A percentile compares a stretch with the other conserved stretches of the same genome.
Evolutionary conservation across 208 protist genomes (phyloP).

Genomic region (Entamoeba moshkovskii): DNA sequence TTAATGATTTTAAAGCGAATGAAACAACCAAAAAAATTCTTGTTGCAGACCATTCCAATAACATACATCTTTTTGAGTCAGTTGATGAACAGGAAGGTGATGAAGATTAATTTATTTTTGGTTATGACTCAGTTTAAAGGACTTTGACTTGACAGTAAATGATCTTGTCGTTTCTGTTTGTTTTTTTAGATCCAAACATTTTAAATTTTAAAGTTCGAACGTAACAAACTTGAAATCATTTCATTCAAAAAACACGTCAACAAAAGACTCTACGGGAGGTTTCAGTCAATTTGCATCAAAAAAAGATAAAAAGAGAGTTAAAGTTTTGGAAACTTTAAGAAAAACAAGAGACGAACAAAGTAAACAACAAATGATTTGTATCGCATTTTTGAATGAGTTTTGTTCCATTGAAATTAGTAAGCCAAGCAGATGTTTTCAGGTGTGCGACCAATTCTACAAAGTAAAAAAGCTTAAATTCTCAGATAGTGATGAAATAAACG

Average conservation of each 20-base stretch:
- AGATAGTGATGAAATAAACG: background rate
- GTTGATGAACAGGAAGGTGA: background rate
- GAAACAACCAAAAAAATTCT: background rate
- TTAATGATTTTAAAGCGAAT: background rate
- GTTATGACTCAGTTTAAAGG: no score
- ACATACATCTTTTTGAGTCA: background rate
- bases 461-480: background rate
- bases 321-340: background rate
- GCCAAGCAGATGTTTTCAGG: background rate
- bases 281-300: no score
- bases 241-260: no score
- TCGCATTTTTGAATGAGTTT: background rate
- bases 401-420: background rate
- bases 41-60: background rate
- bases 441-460: background rate
- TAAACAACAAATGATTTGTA: background rate
- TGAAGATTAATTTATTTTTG: background rate
- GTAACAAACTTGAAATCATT: no score
- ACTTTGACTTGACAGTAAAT: no score
- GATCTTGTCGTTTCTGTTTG: no score
- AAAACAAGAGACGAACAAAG: background rate
- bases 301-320: background rate
- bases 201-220: no score
- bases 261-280: no score
- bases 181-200: no score